Base-by-base conservation (phyloP, 768 basidiomycete genomes). In the Hygrophoropsis aurantiaca region DNA sequence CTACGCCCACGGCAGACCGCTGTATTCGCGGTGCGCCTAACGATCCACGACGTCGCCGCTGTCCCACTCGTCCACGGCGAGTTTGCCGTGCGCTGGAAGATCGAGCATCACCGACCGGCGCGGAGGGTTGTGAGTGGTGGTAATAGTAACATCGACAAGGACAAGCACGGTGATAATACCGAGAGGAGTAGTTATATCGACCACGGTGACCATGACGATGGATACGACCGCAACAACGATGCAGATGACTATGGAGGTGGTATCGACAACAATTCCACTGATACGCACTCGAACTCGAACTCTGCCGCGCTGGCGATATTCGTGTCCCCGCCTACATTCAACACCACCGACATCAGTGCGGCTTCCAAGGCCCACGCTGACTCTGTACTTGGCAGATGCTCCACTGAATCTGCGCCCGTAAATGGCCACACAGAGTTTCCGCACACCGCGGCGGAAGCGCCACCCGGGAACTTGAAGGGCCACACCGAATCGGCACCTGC, bases 31-130 rank as follows among this genome's bases (percentile, higher is more conserved):
- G 78, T 81, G 23, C 70, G 72, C 10, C 58, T 90, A 34, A 69
- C 71, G 16, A 72, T 89, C 32, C 84, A 88, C 65, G 79, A 87
- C 54, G 74, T 90, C 18, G 73, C 78, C 16, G 84, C 80, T 53
- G 82, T 90, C 0, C 88, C 88, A 0, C 78, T 88, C 47, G 79
- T 88, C 26, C 68, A 71, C 34, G 87, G 87, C 52, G 77, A 86
- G 58, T 88, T 89, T 58, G 80, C 73, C 16, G 77, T 84, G 5
- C 71, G 74, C 18, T 89, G 88, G 86, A 84, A 80, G 64, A 79
- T 89, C 65, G 85, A 81, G 70, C 74, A 81, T n/a, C n/a, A n/a
- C n/a, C n/a, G n/a, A n/a, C n/a, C n/a, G n/a, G n/a, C n/a, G 74
- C 58, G 54, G 58, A 23, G 74, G 79, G 3, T 55, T 81, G 25